Evolutionary conservation across 768 basidiomycete genomes (phyloP), one percentile per base, ranked within the genome.

Genomic region (Gyrodon lividus): DNA sequence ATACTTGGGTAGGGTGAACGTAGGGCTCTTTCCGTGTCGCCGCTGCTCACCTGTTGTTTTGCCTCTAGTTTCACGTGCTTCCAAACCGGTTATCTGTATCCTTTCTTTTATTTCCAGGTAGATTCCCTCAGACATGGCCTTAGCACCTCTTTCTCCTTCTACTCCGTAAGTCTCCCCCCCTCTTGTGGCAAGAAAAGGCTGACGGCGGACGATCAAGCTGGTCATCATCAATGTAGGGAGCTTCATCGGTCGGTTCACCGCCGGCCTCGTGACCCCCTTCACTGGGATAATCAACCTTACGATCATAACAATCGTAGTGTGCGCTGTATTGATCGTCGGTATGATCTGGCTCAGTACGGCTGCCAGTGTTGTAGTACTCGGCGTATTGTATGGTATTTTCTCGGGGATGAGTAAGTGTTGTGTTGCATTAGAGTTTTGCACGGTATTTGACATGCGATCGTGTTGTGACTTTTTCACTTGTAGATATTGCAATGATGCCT

Each of bases 21-120:
- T 31, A 26, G 39, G 20, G 26, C 3, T 37, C 22, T 6, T 43
- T 43, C 31, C 17, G 6, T 14, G 7, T 26, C 19, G n/a, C 14
- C 19, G 16, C 9, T 50, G 23, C 31, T 31, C 9, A 37, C 12
- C 16, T 7, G 5, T 19, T 10, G 31, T 41, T 26, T 14, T 19
- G n/a, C 3, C 2, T 17, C n/a, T 42, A 67, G 66, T 31, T 61
- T 56, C 17, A 53, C 40, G 16, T 41, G 63, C 22, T 72, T 72
- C 26, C 66, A 76, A n/a, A 54, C 67, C 1, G 77, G 75, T 0
- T 62, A 75, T 26, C 75, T 73, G 51, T 80, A 77, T 44, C 80
- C 82, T 0, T 70, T 78, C 39, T 84, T 80, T 63, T 84, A 82
- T 62, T 67, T 86, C 17, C 84, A 86, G 56, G 59, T 83, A 6